These are phyloP conservation scores for Fusarium acutatum DNA, from an alignment of 2,329 filamentous ascomycete genomes.

Conservation along the genomic window DNA sequence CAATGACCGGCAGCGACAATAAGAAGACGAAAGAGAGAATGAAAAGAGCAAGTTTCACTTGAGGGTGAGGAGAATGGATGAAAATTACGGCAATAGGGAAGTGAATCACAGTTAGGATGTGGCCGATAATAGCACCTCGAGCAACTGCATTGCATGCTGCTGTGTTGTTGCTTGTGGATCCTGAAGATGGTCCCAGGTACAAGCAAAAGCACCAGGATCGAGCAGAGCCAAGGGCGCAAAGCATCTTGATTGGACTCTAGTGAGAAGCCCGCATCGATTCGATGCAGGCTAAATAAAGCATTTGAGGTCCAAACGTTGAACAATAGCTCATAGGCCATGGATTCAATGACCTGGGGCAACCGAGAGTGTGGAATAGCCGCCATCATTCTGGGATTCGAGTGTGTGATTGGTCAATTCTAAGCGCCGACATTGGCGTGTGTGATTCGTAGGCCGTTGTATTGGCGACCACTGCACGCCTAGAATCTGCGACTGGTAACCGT, in stretches of 20 bases:
- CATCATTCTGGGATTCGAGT: slow-evolving; percentile 21
- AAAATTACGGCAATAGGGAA: slow-evolving; percentile 11
- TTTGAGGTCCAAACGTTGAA: slow-evolving; percentile 20
- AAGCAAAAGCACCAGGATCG: slow-evolving; percentile 29
- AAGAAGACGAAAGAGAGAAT: neutral
- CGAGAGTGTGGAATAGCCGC: slow-evolving; percentile 52
- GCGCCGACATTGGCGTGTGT: slow-evolving; percentile 40
- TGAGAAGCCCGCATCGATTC: slow-evolving; percentile 26
- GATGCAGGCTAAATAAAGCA: slow-evolving; percentile 43
- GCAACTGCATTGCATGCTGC: slow-evolving; percentile 19
- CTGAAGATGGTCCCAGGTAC: slow-evolving; percentile 3
- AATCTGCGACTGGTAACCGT: slow-evolving; percentile 19
- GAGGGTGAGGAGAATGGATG: slow-evolving; percentile 12
- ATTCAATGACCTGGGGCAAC: slow-evolving; percentile 38
- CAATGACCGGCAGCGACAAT: slow-evolving; percentile 9
- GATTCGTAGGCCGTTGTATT: slow-evolving; percentile 41
- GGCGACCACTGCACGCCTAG: slow-evolving; percentile 34
- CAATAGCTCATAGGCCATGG: slow-evolving; percentile 39
- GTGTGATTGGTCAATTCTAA: slow-evolving; percentile 43
- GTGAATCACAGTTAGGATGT: slow-evolving; percentile 19
- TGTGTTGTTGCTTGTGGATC: slow-evolving; percentile 21
- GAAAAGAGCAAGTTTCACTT: slow-evolving; percentile 1
- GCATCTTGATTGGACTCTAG: slow-evolving; percentile 36
- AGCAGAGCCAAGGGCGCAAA: slow-evolving; percentile 28
- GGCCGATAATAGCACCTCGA: slow-evolving; percentile 23